phyloP scores from a whole-genome alignment of 2,329 filamentous ascomycete species.

The Orbilia brochopaga region DNA sequence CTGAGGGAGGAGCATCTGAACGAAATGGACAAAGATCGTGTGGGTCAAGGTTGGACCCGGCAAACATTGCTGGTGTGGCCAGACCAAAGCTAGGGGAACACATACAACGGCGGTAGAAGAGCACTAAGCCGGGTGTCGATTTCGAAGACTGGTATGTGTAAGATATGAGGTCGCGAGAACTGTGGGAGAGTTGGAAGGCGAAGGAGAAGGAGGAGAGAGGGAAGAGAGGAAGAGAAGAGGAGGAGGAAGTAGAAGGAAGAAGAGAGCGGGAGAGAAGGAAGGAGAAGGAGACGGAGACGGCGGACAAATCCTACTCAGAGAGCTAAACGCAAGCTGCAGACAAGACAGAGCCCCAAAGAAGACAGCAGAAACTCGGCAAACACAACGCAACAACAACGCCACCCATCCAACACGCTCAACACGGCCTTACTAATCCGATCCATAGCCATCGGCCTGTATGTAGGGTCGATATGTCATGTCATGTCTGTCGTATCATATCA shows the following conservation, averaged over 20 bases:
- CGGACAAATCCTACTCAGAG: slow-evolving; percentile 14
- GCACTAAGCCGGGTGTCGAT: neutral
- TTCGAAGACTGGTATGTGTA: neutral
- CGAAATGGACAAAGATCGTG: slow-evolving; percentile 29
- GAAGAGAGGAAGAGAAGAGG: slow-evolving; percentile 50
- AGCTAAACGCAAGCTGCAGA: too few relatives aligned
- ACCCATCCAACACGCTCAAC: slow-evolving; percentile 15
- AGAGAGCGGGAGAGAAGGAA: slow-evolving; percentile 16
- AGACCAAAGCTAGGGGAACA: slow-evolving; percentile 4
- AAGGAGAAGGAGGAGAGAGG: slow-evolving; percentile 47
- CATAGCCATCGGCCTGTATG: too few relatives aligned
- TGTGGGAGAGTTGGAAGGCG: slow-evolving; percentile 54
- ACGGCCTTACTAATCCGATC: neutral
- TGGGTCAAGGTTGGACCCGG: slow-evolving; percentile 20
- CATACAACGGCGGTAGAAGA: slow-evolving; percentile 16
- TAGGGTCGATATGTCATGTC: too few relatives aligned
- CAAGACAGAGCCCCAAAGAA: neutral
- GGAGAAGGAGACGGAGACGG: slow-evolving; percentile 2
- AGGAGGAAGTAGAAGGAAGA: slow-evolving; percentile 51
- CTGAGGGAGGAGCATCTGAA: neutral
- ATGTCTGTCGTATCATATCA: too few relatives aligned
- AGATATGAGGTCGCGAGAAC: slow-evolving; percentile 4
- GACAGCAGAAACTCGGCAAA: slow-evolving; percentile 33
- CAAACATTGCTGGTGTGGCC: slow-evolving; percentile 11
- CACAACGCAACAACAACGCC: slow-evolving; percentile 21